Conservation (phyloP, 2,329 filamentous ascomycete species). For the Penicillium vulpinum region DNA sequence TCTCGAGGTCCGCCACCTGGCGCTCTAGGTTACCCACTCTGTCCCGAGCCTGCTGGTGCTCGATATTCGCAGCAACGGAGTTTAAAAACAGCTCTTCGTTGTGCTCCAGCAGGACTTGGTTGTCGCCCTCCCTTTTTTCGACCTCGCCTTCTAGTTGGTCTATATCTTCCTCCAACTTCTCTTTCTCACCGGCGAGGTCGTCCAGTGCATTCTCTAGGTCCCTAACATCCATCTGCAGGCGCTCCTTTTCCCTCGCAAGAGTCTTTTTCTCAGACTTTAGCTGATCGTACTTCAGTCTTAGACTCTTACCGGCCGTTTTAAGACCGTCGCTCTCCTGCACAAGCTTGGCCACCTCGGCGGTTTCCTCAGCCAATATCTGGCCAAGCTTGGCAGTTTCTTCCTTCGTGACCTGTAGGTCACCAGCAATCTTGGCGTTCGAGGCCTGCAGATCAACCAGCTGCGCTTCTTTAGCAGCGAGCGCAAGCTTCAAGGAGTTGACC, state of each 20-base stretch:
- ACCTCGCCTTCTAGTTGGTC: too few species aligned
- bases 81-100: background rate
- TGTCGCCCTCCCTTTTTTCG: background rate
- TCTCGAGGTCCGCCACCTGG: background rate
- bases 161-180: accelerated
- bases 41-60: background rate
- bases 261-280: background rate
- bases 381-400: background rate
- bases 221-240: background rate
- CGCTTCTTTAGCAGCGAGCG: background rate
- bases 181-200: background rate
- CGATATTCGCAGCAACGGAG: accelerated
- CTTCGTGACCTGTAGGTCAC: background rate
- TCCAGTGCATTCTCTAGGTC: background rate
- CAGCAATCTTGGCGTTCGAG: background rate
- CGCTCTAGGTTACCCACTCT: background rate
- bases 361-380: background rate
- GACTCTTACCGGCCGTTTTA: background rate
- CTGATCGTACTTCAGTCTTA: background rate
- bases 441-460: background rate
- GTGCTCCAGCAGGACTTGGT: background rate
- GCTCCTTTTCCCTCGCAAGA: background rate
- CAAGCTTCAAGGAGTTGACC: accelerated
- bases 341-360: background rate
- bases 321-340: background rate